Percentiles rank a stretch among this genome's conserved stretches.
These are phyloP conservation scores for Penicillium angulare DNA, from an alignment of 495 filamentous ascomycete genomes.

Conservation along the genomic window DNA sequence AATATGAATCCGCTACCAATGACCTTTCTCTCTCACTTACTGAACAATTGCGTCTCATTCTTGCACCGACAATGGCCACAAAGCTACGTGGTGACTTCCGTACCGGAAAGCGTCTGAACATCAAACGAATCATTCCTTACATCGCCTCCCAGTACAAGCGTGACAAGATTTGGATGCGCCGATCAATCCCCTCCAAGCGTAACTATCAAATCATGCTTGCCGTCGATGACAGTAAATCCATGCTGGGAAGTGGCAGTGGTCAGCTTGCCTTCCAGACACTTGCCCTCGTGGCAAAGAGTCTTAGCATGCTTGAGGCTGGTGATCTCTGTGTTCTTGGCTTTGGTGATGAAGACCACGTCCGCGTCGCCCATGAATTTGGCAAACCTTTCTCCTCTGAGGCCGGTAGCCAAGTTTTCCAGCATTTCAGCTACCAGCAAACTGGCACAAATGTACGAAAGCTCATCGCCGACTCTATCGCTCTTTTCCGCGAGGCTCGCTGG, in stretches of 20 bases:
- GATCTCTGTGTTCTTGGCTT: constrained; percentile 89
- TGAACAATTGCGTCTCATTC: constrained; percentile 91
- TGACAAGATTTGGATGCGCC: constrained; percentile 99
- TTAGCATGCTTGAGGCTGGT: constrained; percentile 90
- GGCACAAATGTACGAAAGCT: constrained; percentile 81
- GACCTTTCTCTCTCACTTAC: constrained; percentile 82
- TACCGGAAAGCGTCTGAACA: constrained; percentile 96
- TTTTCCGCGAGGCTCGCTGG: constrained; percentile 74
- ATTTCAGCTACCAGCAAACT: constrained; percentile 82
- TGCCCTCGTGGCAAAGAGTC: constrained; percentile 77
- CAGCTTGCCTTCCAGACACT: constrained; percentile 87
- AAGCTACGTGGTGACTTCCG: constrained; percentile 97
- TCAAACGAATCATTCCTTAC: constrained; percentile 98
- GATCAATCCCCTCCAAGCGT: constrained; percentile 84
- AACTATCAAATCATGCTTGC: constrained; percentile 96
- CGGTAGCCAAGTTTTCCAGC: constrained; percentile 75
- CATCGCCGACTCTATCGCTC: constrained; percentile 68
- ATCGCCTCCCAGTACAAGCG: constrained; percentile 96
- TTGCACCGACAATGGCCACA: constrained; percentile 89
- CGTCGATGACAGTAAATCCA: constrained; percentile 91
- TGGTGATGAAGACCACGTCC: constrained; percentile 67
- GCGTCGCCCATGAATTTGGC: constrained; percentile 86
- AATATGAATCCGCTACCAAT: constrained; percentile 80
- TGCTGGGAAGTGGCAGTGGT: constrained; percentile 70
- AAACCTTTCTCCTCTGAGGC: constrained; percentile 80